Percentiles rank a stretch among this genome's conserved stretches.
These are phyloP conservation scores for Pestalotiopsis sp. DNA, from an alignment of 2,329 filamentous ascomycete species.

Conservation along the genomic window DNA sequence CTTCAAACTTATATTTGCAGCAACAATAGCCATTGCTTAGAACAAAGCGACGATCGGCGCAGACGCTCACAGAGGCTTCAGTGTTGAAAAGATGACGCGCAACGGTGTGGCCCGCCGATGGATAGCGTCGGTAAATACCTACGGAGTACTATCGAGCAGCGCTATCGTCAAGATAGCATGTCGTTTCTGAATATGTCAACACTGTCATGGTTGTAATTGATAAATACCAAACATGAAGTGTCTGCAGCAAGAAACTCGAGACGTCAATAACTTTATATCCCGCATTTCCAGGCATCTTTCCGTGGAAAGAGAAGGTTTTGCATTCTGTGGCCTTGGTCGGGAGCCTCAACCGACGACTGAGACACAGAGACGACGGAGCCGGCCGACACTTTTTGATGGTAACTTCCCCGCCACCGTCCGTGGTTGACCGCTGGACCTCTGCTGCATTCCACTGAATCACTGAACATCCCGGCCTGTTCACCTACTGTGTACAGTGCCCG, in stretches of 20 bases:
- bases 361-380: conserved; percentile 4
- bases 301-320: neutral
- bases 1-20: too few species aligned
- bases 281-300: neutral
- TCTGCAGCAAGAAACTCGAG: neutral
- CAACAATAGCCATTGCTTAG: too few species aligned
- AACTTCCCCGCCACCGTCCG: conserved; percentile 2
- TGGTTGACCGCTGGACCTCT: neutral
- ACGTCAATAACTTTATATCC: neutral
- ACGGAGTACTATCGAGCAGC: too few species aligned
- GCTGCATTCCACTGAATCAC: neutral
- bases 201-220: too few species aligned
- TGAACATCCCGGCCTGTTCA: neutral
- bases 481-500: neutral
- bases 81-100: too few species aligned
- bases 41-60: too few species aligned
- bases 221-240: too few species aligned
- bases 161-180: too few species aligned
- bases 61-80: too few species aligned
- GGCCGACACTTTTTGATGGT: conserved; percentile 5
- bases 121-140: too few species aligned
- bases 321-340: neutral
- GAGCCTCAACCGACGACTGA: neutral
- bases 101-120: too few species aligned
- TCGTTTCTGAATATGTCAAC: too few species aligned